Conservation (phyloP, 2,329 filamentous ascomycete genomes). For the Penicillium brevicompactum region DNA sequence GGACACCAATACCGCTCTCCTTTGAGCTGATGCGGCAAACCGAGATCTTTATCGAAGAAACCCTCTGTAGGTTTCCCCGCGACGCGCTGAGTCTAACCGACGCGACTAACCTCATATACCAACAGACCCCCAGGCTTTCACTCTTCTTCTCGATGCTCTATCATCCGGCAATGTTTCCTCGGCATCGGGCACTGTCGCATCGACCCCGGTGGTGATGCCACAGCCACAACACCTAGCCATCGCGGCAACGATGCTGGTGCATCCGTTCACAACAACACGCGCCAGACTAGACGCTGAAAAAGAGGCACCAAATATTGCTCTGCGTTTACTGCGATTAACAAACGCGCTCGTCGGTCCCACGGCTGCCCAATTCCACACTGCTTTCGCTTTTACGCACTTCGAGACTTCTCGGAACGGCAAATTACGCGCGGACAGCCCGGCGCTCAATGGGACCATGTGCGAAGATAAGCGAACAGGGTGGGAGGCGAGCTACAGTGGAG, state of each 20-base stretch:
- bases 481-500: slow-evolving; percentile 61
- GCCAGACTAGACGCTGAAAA: slow-evolving; percentile 62
- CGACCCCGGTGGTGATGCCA: slow-evolving; percentile 63
- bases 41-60: slow-evolving; percentile 74
- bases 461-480: slow-evolving; percentile 57
- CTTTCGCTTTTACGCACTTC: slow-evolving; percentile 67
- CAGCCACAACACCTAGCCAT: slow-evolving; percentile 74
- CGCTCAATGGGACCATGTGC: slow-evolving; percentile 4
- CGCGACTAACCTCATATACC: slow-evolving; percentile 1
- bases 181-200: slow-evolving; percentile 28
- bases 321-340: slow-evolving; percentile 70
- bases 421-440: slow-evolving; percentile 22
- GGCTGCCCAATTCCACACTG: slow-evolving; percentile 68
- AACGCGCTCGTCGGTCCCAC: slow-evolving; percentile 67
- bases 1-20: slow-evolving; percentile 58
- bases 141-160: slow-evolving; percentile 58
- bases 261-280: slow-evolving; percentile 77
- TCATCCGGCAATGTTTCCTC: slow-evolving; percentile 24
- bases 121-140: slow-evolving; percentile 61
- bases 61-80: slow-evolving; percentile 58
- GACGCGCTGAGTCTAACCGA: neutral
- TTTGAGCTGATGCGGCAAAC: slow-evolving; percentile 67
- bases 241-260: slow-evolving; percentile 77
- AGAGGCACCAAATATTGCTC: slow-evolving; percentile 66
- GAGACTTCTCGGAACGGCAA: slow-evolving; percentile 35